These are phyloP conservation scores for Eucalyptus camaldulensis DNA, from an alignment of 345 rosid species.

Conservation along the genomic window DNA sequence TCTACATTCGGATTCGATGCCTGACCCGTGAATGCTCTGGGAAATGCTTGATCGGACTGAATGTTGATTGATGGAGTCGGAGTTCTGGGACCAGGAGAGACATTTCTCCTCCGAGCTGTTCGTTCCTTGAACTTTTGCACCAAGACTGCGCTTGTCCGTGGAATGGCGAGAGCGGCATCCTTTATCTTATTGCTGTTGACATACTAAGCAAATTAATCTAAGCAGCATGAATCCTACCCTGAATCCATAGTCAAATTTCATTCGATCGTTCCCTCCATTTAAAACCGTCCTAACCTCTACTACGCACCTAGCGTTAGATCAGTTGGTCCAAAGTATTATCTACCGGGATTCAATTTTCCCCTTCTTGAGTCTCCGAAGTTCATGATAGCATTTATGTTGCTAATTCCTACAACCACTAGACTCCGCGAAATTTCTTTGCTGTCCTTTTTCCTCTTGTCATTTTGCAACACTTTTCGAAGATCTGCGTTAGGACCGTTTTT, in stretches of 20 bases:
- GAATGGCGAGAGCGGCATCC: background rate
- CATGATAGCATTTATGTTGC: background rate
- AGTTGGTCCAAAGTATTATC: background rate
- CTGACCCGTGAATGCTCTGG: background rate
- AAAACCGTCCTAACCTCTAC: background rate
- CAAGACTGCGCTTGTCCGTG: background rate
- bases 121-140: background rate
- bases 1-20: background rate
- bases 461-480: background rate
- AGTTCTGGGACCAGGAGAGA: background rate
- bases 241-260: background rate
- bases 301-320: background rate
- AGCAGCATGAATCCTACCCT: background rate
- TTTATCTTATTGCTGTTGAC: background rate
- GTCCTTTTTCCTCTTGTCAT: background rate
- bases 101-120: background rate
- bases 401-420: background rate
- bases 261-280: background rate
- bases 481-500: background rate
- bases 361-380: background rate
- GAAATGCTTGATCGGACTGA: background rate
- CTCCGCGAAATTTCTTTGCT: background rate
- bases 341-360: background rate
- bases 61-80: background rate
- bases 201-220: background rate